These are phyloP conservation scores for Porodaedalea pini DNA, from an alignment of 1,284 basidiomycete genomes.

Conservation along the genomic window DNA sequence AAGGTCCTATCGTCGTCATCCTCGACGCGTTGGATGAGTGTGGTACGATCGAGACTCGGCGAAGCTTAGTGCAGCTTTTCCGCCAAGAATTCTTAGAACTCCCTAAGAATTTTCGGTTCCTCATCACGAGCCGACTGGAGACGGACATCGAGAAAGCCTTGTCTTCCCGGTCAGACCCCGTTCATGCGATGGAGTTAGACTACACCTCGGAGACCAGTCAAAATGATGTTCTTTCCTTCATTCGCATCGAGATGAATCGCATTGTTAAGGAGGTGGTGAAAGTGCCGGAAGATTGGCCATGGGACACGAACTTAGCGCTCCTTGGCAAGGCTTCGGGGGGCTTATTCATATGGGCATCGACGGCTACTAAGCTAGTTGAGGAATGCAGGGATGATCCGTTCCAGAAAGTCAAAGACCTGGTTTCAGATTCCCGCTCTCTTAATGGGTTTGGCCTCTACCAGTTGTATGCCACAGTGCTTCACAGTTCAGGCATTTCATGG, in stretches of 20 bases:
- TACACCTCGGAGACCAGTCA: background rate
- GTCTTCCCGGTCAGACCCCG: no score
- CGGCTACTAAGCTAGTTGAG: background rate
- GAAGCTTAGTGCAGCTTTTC: constrained; percentile 29
- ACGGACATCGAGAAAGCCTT: background rate
- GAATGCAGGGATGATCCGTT: background rate
- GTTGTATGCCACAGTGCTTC: background rate
- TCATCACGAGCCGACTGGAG: background rate
- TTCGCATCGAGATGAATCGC: background rate
- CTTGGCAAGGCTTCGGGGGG: background rate
- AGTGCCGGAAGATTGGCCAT: no score
- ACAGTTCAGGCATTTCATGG: background rate
- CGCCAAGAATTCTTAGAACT: constrained; percentile 21
- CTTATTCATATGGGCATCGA: constrained; percentile 11
- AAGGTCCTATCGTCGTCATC: background rate
- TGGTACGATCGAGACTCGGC: constrained; percentile 20
- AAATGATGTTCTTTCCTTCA: background rate
- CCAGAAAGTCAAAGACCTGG: background rate
- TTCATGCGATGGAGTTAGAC: background rate
- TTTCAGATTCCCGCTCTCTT: background rate
- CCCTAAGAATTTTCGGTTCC: constrained; percentile 6
- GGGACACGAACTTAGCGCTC: background rate
- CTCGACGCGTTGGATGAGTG: constrained; percentile 11
- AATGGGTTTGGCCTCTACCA: background rate
- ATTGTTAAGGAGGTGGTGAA: background rate